Percentiles rank a stretch among this genome's conserved stretches.
Conservation (phyloP, 2,329 filamentous ascomycete genomes). For the Trichoderma aggressivum region DNA sequence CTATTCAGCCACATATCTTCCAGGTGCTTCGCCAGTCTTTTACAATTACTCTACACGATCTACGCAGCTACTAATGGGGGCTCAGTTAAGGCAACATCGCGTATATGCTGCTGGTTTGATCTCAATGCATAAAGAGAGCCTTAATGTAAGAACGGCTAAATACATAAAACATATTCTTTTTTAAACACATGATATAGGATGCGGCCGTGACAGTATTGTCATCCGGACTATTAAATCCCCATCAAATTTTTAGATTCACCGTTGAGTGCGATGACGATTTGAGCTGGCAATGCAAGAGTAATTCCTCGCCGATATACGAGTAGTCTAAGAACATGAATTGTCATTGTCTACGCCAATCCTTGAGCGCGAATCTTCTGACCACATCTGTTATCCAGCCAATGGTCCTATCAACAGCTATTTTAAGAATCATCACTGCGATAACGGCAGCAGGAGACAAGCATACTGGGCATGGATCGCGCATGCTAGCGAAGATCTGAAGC, state of each 20-base stretch:
- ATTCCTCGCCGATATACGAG: neutral
- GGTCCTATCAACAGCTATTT: neutral
- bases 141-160: neutral
- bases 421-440: neutral
- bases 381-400: neutral
- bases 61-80: neutral
- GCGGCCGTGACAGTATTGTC: neutral
- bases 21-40: neutral
- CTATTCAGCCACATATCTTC: neutral
- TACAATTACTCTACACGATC: neutral
- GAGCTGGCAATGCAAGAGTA: neutral
- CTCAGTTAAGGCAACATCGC: neutral
- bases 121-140: neutral
- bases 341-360: neutral
- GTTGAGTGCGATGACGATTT: neutral
- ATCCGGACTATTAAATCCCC: neutral
- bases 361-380: neutral
- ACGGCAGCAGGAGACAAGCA: neutral
- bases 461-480: neutral
- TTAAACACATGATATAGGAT: neutral
- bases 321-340: neutral
- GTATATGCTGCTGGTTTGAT: neutral
- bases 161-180: neutral
- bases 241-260: neutral
- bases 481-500: neutral